Base-by-base conservation (phyloP, 768 basidiomycete genomes). In the Collybia sp. region DNA sequence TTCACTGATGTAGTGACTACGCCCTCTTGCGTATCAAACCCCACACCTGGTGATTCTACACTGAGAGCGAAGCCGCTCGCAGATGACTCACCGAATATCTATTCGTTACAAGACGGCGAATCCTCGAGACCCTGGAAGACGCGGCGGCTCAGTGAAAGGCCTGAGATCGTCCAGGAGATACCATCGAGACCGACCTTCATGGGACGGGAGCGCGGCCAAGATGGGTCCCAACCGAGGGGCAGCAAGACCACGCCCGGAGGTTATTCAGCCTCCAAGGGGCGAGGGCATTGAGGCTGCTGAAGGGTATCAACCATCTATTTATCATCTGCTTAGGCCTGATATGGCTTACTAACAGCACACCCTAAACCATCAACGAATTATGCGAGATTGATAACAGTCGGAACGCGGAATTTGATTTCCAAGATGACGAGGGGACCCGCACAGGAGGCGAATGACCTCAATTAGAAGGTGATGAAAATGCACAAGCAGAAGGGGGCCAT, bases 381-480 rank as follows among this genome's bases (percentile, higher is more conserved):
- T 93, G 79, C 59, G 76, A 77, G 45, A 85, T 94, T 42, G 72
- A 88, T 52, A 77, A 81, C 2, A 64, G 65, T 6, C 68, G 64
- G 31, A 88, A 0, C 39, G n/a, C n/a, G n/a, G n/a, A n/a, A n/a
- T n/a, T 79, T 9, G 65, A 69, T 36, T 85, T 76, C 59, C 81
- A 83, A 52, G 95, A 76, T 55, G 85, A 92, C 38, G 82, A 84
- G 41, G 88, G 59, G 40, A n/a, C n/a, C n/a, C n/a, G n/a, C n/a
- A n/a, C n/a, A n/a, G n/a, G n/a, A n/a, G n/a, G n/a, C n/a, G n/a
- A n/a, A n/a, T n/a, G n/a, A n/a, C n/a, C n/a, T n/a, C 60, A 6
- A 76, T 71, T 57, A 83, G 83, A 60, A 79, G 79, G 19, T 68
- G 73, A 33, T 82, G 81, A 15, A 65, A 81, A 57, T 83, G 83